These are phyloP conservation scores for Esteya vermicola DNA, from an alignment of 2,329 filamentous ascomycete genomes.

Conservation along the genomic window DNA sequence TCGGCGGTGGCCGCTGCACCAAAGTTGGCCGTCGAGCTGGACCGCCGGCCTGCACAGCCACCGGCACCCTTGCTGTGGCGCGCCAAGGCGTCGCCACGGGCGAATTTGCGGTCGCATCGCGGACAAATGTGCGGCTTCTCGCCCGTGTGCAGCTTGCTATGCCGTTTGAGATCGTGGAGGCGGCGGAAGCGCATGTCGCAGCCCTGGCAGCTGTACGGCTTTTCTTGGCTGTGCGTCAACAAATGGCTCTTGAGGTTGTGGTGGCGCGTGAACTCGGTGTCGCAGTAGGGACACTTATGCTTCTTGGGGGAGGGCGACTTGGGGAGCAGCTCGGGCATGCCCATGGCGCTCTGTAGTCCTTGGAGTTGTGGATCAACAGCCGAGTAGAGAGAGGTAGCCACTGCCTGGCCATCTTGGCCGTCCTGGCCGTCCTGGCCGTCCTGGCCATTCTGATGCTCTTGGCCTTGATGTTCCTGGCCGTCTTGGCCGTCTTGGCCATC, in stretches of 20 bases:
- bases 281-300: constrained; percentile 93
- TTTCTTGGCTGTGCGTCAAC: constrained; percentile 95
- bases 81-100: constrained; percentile 84
- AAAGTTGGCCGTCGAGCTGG: constrained; percentile 55
- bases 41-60: constrained; percentile 80
- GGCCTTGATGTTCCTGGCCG: no score
- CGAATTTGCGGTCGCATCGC: constrained; percentile 90
- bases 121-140: constrained; percentile 91
- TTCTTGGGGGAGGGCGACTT: constrained; percentile 75
- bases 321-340: constrained; percentile 29
- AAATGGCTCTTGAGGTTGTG: constrained; percentile 97
- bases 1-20: background rate
- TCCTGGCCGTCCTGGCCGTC: no score
- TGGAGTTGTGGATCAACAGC: background rate
- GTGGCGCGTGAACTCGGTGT: constrained; percentile 91
- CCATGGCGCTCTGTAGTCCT: background rate
- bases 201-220: constrained; percentile 88
- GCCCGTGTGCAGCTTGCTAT: constrained; percentile 91
- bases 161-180: constrained; percentile 87
- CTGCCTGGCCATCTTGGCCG: background rate
- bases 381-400: background rate
- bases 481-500: background rate
- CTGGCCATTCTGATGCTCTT: background rate
- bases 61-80: constrained; percentile 92
- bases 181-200: constrained; percentile 86